Percentiles rank a stretch among this genome's conserved stretches.
Evolutionary conservation across 345 rosid species (phyloP).

Genomic region (Sonneratia alba): DNA sequence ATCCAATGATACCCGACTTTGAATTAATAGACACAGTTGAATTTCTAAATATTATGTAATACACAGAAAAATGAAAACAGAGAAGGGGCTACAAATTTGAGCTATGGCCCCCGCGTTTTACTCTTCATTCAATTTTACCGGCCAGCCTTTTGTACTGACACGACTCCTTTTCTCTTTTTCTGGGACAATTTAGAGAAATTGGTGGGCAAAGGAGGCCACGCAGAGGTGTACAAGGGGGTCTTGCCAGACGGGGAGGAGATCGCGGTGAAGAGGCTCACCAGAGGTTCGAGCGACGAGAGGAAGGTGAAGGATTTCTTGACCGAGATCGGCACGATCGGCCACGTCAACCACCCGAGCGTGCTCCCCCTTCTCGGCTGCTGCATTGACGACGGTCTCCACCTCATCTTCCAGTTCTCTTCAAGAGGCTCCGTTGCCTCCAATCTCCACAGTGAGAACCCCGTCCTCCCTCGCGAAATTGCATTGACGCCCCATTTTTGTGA

Average conservation of each 20-base stretch:
- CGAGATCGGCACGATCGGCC: conserved; percentile 93
- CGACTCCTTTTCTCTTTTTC: not conserved
- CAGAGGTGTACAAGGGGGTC: conserved; percentile 78
- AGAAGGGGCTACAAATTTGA: no score
- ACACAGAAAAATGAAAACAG: no score
- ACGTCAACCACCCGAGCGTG: conserved; percentile 77
- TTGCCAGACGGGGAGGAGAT: conserved; percentile 49
- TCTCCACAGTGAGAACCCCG: conserved; percentile 53
- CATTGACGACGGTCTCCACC: conserved; percentile 77
- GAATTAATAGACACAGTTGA: no score
- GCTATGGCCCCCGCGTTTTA: no score
- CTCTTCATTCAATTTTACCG: not conserved
- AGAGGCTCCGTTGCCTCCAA: conserved; percentile 86
- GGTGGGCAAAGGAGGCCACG: conserved; percentile 88
- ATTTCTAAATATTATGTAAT: no score
- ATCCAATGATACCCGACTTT: no score
- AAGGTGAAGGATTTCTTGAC: conserved; percentile 83
- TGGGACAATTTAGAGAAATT: conserved; percentile 9
- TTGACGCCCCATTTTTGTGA: not conserved
- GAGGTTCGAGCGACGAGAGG: conserved; percentile 62
- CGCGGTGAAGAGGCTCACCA: conserved; percentile 79
- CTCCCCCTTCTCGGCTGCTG: conserved; percentile 78
- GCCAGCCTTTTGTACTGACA: not conserved
- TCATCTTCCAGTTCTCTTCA: conserved; percentile 75
- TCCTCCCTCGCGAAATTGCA: not conserved